Evolutionary conservation across 2,329 filamentous ascomycete species (phyloP).

Genomic region (Diaporthe ampelina): DNA sequence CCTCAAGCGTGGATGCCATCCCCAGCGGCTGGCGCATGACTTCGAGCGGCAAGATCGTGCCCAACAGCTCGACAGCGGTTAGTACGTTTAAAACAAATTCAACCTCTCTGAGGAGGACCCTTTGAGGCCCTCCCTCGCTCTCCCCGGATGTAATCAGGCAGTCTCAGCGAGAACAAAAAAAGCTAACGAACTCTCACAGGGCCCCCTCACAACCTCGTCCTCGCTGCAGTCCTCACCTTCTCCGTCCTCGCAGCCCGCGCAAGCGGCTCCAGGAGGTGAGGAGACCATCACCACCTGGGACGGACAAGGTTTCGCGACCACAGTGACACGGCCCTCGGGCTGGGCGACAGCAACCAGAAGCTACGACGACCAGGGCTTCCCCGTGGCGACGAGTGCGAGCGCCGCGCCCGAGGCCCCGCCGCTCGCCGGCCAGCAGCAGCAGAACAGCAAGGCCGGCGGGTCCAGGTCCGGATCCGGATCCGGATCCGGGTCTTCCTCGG

Average conservation of each 20-base stretch:
- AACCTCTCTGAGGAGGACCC: background rate
- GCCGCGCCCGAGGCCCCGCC: conserved; percentile 23
- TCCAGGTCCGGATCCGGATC: too few species aligned
- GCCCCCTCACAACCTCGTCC: conserved; percentile 59
- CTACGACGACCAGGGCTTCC: conserved; percentile 61
- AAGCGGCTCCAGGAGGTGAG: conserved; percentile 55
- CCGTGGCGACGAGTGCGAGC: conserved; percentile 50
- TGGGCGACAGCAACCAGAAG: conserved; percentile 53
- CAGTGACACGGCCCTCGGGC: conserved; percentile 53
- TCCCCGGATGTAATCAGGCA: background rate
- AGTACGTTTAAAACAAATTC: conserved; percentile 44
- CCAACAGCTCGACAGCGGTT: conserved; percentile 76
- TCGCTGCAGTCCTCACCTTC: conserved; percentile 64
- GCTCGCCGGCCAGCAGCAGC: conserved; percentile 2
- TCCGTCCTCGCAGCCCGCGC: conserved; percentile 49
- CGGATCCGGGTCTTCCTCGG: background rate
- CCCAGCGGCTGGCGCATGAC: conserved; percentile 88
- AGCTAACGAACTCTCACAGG: conserved; percentile 44
- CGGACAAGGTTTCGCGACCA: conserved; percentile 63
- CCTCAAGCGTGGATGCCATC: conserved; percentile 65
- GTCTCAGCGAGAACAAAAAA: background rate
- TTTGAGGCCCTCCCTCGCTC: background rate
- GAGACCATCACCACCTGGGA: conserved; percentile 61
- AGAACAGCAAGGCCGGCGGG: conserved; percentile 10
- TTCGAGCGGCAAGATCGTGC: conserved; percentile 82